Evolutionary conservation across 371 early-diverging fungal species (phyloP).

Genomic region (Polyrhizophydium stewartii): DNA sequence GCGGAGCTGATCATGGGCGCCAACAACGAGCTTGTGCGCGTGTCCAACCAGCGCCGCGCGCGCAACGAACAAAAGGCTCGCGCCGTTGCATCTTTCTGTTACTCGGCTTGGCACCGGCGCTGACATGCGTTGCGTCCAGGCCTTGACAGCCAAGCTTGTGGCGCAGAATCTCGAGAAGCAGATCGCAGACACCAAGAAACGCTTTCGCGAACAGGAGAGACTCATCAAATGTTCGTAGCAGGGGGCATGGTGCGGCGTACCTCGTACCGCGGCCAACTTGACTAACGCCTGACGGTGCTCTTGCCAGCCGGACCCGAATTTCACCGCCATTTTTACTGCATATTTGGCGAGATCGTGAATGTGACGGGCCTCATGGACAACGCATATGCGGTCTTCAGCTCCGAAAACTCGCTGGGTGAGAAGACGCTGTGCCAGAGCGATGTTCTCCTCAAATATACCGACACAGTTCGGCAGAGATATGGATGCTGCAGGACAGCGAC

Average conservation of each 20-base stretch:
- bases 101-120: neutral
- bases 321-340: conserved; percentile 10
- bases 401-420: conserved; percentile 13
- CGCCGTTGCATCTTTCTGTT: neutral
- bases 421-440: neutral
- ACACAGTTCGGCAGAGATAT: neutral
- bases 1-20: conserved; percentile 15
- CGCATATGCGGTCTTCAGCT: conserved; percentile 9
- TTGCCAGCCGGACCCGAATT: conserved; percentile 15
- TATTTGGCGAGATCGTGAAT: conserved; percentile 11
- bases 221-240: neutral
- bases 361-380: conserved; percentile 7
- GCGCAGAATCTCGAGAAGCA: neutral
- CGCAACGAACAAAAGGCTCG: conserved; percentile 11
- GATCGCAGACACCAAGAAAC: neutral
- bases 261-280: neutral
- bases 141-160: neutral
- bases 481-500: neutral
- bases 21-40: conserved; percentile 4
- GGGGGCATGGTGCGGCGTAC: neutral
- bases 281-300: neutral
- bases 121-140: conserved; percentile 3
- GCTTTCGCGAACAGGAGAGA: neutral
- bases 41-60: conserved; percentile 3
- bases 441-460: neutral